Conservation (phyloP, 139 green algal species). For the Penium margaritaceum region DNA sequence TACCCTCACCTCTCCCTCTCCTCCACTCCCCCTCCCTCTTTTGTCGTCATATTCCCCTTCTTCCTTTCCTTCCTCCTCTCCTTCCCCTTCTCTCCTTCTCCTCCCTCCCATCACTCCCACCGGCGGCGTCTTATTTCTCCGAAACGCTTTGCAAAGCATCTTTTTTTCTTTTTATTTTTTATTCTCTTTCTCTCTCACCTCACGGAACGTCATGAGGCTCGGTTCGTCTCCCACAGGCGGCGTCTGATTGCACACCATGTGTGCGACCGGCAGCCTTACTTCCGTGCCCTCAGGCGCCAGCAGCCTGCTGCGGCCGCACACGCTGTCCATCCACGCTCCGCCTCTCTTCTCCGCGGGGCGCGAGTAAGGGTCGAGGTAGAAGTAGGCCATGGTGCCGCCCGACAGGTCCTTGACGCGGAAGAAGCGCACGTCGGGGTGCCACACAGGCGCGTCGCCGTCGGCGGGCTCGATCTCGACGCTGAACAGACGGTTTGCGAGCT, state of each 20-base stretch:
- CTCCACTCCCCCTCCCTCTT: too few species aligned
- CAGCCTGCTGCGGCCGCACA: constrained; percentile 54
- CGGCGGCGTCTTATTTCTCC: too few species aligned
- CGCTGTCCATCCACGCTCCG: constrained; percentile 91
- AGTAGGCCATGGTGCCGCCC: constrained; percentile 74
- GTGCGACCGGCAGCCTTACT: constrained; percentile 80
- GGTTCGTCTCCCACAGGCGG: constrained; percentile 79
- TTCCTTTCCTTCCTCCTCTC: too few species aligned
- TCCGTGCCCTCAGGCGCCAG: constrained; percentile 44
- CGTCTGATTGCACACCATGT: constrained; percentile 95
- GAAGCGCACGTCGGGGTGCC: constrained; percentile 84
- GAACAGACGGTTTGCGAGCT: constrained; percentile 78
- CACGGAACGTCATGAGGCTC: constrained; percentile 88
- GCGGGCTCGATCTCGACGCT: constrained; percentile 71
- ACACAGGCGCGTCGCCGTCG: constrained; percentile 71
- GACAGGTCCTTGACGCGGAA: constrained; percentile 61
- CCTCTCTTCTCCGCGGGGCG: constrained; percentile 87
- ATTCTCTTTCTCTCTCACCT: too few species aligned
- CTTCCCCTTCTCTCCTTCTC: too few species aligned
- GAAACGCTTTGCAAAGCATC: too few species aligned
- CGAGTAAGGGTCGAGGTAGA: constrained; percentile 89
- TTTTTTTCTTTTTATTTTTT: too few species aligned
- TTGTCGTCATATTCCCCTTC: too few species aligned
- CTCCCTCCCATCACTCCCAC: too few species aligned
- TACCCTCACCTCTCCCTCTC: too few species aligned